A percentile compares a stretch with the other conserved stretches of the same genome.
Evolutionary conservation across 169 alveolate species (phyloP).

Genomic region (Cryptosporidium felis): DNA sequence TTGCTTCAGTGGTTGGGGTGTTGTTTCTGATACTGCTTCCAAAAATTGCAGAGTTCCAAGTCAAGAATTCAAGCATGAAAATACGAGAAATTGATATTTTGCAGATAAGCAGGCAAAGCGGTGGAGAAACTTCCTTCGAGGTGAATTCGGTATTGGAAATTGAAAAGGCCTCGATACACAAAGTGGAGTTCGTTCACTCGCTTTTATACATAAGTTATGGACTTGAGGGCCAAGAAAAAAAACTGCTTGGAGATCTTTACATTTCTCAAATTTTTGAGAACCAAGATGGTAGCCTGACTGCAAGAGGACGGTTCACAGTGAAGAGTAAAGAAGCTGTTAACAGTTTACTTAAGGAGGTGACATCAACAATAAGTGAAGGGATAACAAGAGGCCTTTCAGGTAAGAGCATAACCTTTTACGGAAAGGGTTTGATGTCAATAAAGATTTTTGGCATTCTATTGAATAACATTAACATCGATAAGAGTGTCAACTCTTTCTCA

Average conservation of each 20-base stretch:
- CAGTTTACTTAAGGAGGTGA: not conserved
- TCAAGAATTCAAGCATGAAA: conserved; percentile 1
- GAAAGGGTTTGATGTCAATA: conserved; percentile 51
- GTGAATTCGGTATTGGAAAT: not conserved
- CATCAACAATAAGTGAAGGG: not conserved
- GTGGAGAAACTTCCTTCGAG: conserved; percentile 58
- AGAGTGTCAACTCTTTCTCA: not conserved
- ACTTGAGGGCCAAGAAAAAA: not conserved
- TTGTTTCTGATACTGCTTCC: conserved; percentile 12
- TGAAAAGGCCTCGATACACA: not conserved
- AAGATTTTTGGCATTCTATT: conserved; percentile 19
- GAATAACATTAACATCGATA: conserved; percentile 15
- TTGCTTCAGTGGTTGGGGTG: conserved; percentile 4
- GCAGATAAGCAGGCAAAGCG: conserved; percentile 21
- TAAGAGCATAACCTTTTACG: conserved; percentile 8
- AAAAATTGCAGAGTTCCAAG: conserved; percentile 21
- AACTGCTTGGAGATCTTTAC: conserved; percentile 3
- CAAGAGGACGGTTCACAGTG: conserved; percentile 56
- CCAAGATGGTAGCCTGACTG: not conserved
- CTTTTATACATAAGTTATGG: conserved; percentile 26
- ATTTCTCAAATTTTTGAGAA: not conserved
- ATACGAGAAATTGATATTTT: conserved; percentile 44
- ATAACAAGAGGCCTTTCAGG: not conserved
- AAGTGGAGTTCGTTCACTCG: conserved; percentile 22
- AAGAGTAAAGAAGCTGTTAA: conserved; percentile 20